Conservation (phyloP, 768 basidiomycete species). For the Mrakia blollopis region DNA sequence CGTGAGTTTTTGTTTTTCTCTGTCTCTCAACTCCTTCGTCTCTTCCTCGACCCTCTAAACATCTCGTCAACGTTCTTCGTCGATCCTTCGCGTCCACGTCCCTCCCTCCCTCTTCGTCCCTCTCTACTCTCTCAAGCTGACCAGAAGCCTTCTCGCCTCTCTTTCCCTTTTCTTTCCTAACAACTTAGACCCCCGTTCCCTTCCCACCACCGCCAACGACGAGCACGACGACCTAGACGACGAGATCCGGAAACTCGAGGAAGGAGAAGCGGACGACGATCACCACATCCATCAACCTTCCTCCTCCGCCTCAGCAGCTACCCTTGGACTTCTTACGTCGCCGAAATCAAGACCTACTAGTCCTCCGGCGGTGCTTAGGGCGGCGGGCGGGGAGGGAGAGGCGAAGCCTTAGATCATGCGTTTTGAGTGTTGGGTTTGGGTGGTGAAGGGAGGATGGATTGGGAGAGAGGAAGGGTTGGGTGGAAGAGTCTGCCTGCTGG, state of each 20-base stretch:
- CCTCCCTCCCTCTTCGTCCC: not conserved
- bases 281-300: not conserved
- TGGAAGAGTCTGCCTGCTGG: too few species aligned
- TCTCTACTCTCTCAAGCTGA: not conserved
- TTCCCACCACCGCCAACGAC: conserved; percentile 26
- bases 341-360: not conserved
- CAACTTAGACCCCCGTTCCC: not conserved
- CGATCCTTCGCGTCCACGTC: not conserved
- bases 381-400: too few species aligned
- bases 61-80: too few species aligned
- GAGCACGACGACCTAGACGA: conserved; percentile 38
- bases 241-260: conserved; percentile 44
- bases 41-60: not conserved
- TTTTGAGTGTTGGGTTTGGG: too few species aligned
- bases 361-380: not conserved
- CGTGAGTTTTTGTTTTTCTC: conserved; percentile 5
- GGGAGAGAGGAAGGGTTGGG: too few species aligned
- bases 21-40: not conserved
- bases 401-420: too few species aligned
- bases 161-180: not conserved
- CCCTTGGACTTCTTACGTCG: not conserved
- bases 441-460: too few species aligned
- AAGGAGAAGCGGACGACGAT: conserved; percentile 25
- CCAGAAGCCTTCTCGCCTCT: too few species aligned
- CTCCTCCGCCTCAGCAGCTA: conserved; percentile 2